Conservation (phyloP, 306 rosid species). For the Cotoneaster glaucophyllus region DNA sequence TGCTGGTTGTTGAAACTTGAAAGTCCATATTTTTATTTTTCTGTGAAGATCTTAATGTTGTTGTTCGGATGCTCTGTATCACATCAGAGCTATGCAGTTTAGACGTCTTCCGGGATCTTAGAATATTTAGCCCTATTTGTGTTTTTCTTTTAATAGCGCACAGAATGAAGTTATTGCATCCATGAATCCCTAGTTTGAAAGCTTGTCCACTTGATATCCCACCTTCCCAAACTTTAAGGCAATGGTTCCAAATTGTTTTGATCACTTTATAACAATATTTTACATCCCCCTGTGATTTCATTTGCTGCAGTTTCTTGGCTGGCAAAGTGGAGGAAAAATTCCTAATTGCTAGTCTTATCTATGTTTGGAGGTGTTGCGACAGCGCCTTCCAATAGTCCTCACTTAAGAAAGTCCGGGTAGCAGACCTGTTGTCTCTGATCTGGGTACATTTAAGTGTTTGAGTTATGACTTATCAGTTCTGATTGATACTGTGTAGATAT, state of each 20-base stretch:
- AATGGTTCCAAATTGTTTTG: not conserved
- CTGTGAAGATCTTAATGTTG: not conserved
- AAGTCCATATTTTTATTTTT: not conserved
- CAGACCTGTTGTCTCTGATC: conserved; percentile 71
- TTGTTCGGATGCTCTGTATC: not conserved
- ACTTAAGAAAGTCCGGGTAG: conserved; percentile 96
- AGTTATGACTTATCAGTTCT: conserved; percentile 2
- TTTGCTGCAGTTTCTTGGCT: conserved; percentile 26
- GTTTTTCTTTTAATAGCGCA: not conserved
- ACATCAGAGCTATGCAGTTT: not conserved
- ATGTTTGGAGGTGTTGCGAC: conserved; percentile 71
- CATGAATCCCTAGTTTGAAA: not conserved
- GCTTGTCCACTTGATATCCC: not conserved
- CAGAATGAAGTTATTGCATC: not conserved
- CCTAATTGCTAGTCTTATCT: conserved; percentile 44
- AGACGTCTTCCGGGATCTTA: not conserved
- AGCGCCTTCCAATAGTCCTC: conserved; percentile 71
- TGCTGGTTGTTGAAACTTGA: not conserved
- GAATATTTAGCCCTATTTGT: not conserved
- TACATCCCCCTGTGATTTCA: conserved; percentile 14
- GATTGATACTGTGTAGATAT: not conserved
- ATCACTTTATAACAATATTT: not conserved
- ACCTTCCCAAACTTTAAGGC: not conserved
- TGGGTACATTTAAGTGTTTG: conserved; percentile 44
- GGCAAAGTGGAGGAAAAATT: conserved; percentile 18